Base-by-base conservation (phyloP, 768 basidiomycete genomes). In the Collybia nuda region DNA sequence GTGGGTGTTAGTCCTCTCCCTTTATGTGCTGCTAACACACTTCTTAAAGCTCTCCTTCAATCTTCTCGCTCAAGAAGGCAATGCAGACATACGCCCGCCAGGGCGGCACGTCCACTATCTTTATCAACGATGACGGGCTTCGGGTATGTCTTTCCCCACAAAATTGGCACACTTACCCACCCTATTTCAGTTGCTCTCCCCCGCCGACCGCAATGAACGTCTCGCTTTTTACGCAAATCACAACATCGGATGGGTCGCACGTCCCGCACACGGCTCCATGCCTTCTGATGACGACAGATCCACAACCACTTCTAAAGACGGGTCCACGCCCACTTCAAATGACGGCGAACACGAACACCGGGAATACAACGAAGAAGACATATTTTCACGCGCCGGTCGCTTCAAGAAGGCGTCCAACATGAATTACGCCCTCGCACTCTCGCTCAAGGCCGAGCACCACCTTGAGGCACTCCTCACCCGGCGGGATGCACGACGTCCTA, bases 321-420 rank as follows among this genome's bases (percentile, higher is more conserved):
- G 40, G 9, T 19, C 40, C 18, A 18, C 22, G 9, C 18, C 40
- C 18, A 23, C 40, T n/a, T 17, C 40, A 22, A 11, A 2, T 17
- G 1, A 18, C 22, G 19, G 19, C 32, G 38, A 21, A 35, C 35
- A 51, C 24, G 38, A 21, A 35, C 35, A 51, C 24, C 29, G 36
- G 0, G 24, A 18, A 14, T n/a, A 15, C n/a, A 42, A 19, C n/a
- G 17, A 39, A 2, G 22, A 50, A 5, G 79, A 78, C 48, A 87
- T 84, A 2, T 86, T 78, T 70, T 80, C 67, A 74, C 83, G 78
- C 36, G 85, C 86, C 3, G 93, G 93, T 26, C 79, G 92, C 18
- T 96, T 96, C 78, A 96, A 96, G 76, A 96, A 96, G 69, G 92
- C 92, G 1, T 86, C 84, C 14, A 96, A 96, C 68, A 28, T 41